A percentile compares a stretch with the other conserved stretches of the same genome.
phyloP scores from a whole-genome alignment of 2,329 filamentous ascomycete genomes.

The Colletotrichum shisoi region DNA sequence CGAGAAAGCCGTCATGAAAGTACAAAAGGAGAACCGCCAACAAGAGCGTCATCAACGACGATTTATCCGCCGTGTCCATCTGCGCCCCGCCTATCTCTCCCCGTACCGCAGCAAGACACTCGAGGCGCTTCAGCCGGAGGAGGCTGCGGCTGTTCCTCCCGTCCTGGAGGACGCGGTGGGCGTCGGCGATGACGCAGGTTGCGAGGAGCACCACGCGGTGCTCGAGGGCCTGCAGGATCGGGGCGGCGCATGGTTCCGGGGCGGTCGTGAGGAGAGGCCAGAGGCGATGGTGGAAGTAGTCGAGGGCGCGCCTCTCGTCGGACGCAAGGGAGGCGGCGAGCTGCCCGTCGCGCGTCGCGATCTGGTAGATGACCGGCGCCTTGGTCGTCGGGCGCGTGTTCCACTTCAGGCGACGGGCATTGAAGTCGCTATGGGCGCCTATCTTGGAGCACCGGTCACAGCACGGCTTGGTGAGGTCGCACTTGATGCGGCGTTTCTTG shows the following conservation, averaged over 20 bases:
- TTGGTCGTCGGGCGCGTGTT: conserved; percentile 50
- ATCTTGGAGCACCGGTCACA: conserved; percentile 47
- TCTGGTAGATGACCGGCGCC: conserved; percentile 44
- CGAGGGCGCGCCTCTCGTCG: conserved; percentile 46
- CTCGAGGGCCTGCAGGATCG: conserved; percentile 45
- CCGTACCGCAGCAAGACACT: conserved; percentile 47
- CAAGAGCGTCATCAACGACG: conserved; percentile 47
- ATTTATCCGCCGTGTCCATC: conserved; percentile 43
- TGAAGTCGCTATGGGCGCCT: conserved; percentile 44
- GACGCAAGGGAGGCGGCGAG: conserved; percentile 42
- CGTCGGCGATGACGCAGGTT: conserved; percentile 47
- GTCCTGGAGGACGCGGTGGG: conserved; percentile 47
- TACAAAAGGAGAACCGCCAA: conserved; percentile 56
- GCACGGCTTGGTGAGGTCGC: conserved; percentile 47
- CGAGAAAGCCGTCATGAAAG: conserved; percentile 52
- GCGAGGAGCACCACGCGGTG: conserved; percentile 48
- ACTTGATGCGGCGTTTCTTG: conserved; percentile 48
- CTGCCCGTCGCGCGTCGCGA: conserved; percentile 43
- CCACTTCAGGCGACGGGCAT: conserved; percentile 53
- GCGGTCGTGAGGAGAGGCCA: conserved; percentile 47
- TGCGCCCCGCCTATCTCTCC: conserved; percentile 45
- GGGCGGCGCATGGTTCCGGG: conserved; percentile 45
- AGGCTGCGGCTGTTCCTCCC: conserved; percentile 43
- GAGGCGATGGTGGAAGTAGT: conserved; percentile 48
- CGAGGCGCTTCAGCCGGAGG: conserved; percentile 44